Evolutionary conservation across 768 basidiomycete genomes (phyloP).

Genomic region (Leucosporidium creatinivorum): DNA sequence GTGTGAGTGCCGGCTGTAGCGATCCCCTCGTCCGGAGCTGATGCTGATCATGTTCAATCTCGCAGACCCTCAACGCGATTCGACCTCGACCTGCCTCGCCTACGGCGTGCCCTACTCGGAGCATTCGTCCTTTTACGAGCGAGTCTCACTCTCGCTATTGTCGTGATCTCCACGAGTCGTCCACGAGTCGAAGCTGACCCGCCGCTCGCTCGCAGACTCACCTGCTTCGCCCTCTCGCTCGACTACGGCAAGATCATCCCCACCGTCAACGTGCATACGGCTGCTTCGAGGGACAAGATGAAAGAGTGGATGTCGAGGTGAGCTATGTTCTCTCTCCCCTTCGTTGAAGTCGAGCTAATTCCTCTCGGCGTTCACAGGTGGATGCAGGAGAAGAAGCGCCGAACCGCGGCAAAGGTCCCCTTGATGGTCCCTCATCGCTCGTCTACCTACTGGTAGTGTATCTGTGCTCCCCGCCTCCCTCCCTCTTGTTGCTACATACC

Average conservation of each 20-base stretch:
- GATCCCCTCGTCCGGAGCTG: slow-evolving; percentile 49
- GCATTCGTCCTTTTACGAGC: slow-evolving; percentile 87
- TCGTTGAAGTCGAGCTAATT: too few species aligned
- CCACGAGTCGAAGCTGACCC: background rate
- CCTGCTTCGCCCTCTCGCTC: slow-evolving; percentile 85
- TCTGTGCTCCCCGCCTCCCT: background rate
- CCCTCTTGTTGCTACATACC: too few species aligned
- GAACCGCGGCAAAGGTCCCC: slow-evolving; percentile 41
- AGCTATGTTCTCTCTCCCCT: too few species aligned
- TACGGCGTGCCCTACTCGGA: slow-evolving; percentile 66
- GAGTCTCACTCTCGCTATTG: background rate
- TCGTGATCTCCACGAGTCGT: background rate
- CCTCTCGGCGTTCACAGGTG: slow-evolving; percentile 55
- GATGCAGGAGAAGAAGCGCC: slow-evolving; percentile 69
- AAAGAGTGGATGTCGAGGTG: slow-evolving; percentile 53
- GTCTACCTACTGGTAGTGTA: slow-evolving; percentile 29
- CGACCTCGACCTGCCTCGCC: slow-evolving; percentile 53
- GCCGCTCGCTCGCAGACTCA: slow-evolving; percentile 40
- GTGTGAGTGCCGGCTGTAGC: slow-evolving; percentile 13
- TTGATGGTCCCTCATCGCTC: slow-evolving; percentile 24
- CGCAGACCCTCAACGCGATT: slow-evolving; percentile 52
- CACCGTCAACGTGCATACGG: slow-evolving; percentile 80
- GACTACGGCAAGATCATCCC: slow-evolving; percentile 83
- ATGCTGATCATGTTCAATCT: background rate
- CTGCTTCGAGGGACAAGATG: slow-evolving; percentile 72